A percentile compares a stretch with the other conserved stretches of the same genome.
These are phyloP conservation scores for Coemansia sp. DNA, from an alignment of 192 early-diverging fungal species.

Conservation along the genomic window DNA sequence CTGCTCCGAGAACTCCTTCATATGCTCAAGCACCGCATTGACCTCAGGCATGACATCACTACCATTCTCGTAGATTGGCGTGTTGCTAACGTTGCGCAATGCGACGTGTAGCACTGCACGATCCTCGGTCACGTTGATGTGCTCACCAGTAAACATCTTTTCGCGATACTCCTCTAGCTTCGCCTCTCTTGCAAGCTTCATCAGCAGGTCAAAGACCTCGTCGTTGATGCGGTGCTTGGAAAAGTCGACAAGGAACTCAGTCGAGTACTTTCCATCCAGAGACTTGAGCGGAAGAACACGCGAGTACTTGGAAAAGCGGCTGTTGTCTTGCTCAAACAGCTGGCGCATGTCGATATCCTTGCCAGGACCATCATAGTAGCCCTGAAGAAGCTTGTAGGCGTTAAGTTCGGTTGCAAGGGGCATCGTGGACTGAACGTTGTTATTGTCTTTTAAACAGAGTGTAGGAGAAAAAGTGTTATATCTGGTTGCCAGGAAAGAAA, in stretches of 20 bases:
- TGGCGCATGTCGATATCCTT: slow-evolving; percentile 75
- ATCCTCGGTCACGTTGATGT: slow-evolving; percentile 96
- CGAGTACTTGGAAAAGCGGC: slow-evolving; percentile 80
- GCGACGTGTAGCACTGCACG: slow-evolving; percentile 96
- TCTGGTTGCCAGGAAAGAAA: background rate
- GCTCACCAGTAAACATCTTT: slow-evolving; percentile 93
- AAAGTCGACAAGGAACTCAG: slow-evolving; percentile 83
- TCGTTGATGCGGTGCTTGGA: slow-evolving; percentile 93
- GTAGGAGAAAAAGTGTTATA: background rate
- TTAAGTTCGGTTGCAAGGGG: slow-evolving; percentile 72
- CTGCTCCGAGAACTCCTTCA: slow-evolving; percentile 77
- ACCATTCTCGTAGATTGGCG: slow-evolving; percentile 84
- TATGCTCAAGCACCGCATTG: slow-evolving; percentile 91
- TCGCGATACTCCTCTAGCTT: slow-evolving; percentile 84
- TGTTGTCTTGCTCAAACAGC: slow-evolving; percentile 73
- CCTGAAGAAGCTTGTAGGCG: slow-evolving; percentile 88
- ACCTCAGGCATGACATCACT: slow-evolving; percentile 95
- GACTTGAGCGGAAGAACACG: slow-evolving; percentile 64
- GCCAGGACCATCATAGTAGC: slow-evolving; percentile 78
- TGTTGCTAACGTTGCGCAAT: slow-evolving; percentile 83
- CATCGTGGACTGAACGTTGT: slow-evolving; percentile 50
- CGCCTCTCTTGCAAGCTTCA: slow-evolving; percentile 81
- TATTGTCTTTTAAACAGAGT: background rate
- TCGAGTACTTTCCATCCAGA: slow-evolving; percentile 56
- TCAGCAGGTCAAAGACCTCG: slow-evolving; percentile 76